A percentile compares a stretch with the other conserved stretches of the same genome.
These are phyloP conservation scores for Caloboletus firmus DNA, from an alignment of 1,284 basidiomycete species.

Conservation along the genomic window DNA sequence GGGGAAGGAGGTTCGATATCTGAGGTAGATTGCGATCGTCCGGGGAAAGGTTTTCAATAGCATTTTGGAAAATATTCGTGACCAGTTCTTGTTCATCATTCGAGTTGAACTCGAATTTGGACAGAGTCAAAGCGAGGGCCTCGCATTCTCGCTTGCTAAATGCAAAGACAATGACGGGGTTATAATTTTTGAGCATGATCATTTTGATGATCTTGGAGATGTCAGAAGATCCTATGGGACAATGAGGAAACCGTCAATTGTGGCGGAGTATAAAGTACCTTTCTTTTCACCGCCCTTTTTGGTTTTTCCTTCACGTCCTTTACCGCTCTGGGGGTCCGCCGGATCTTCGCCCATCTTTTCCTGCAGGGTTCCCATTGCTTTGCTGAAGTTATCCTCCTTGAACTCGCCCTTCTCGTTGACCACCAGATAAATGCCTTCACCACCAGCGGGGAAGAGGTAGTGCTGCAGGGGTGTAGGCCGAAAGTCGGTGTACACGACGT, in stretches of 20 bases:
- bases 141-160: conserved; percentile 99
- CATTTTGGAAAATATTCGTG: conserved; percentile 90
- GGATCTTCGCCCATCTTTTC: conserved; percentile 89
- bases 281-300: conserved; percentile 91
- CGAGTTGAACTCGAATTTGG: conserved; percentile 95
- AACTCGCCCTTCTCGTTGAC: conserved; percentile 98
- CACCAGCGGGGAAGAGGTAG: conserved; percentile 96
- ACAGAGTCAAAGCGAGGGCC: conserved; percentile 85
- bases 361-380: conserved; percentile 94
- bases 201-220: conserved; percentile 98
- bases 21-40: conserved; percentile 93
- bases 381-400: conserved; percentile 95
- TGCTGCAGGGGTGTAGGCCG: conserved; percentile 97
- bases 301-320: conserved; percentile 86
- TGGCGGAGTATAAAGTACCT: conserved; percentile 45
- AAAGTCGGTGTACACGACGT: conserved; percentile 99
- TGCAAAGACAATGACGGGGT: conserved; percentile 98
- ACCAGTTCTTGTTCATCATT: conserved; percentile 93
- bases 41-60: conserved; percentile 85
- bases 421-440: conserved; percentile 96
- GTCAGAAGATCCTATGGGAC: conserved; percentile 74
- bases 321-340: conserved; percentile 78
- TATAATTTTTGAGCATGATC: conserved; percentile 98
- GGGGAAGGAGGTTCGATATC: conserved; percentile 90
- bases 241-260: conserved; percentile 5